Evolutionary conservation across 2,329 filamentous ascomycete genomes (phyloP), one percentile per base, ranked within the genome.

Genomic region (Fusarium staphyleae): DNA sequence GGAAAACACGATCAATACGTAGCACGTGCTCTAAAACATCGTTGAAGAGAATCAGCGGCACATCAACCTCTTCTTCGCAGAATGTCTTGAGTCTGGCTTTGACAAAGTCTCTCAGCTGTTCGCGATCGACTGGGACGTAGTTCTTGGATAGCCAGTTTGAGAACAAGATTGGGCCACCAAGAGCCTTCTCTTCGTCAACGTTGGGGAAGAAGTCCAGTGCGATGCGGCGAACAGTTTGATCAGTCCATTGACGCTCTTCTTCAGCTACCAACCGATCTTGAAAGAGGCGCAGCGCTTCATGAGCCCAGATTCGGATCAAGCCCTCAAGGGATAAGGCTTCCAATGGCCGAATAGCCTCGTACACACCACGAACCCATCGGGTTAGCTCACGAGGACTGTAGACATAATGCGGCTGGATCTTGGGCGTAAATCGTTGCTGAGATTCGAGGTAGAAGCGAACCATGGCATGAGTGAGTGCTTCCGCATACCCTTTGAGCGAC

Each of bases 71-170:
- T 80, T 99, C 95, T 71, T 99, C 96, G 70, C 95, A 99, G 82
- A 99, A 99, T 0, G 95, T 99, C 79, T 90, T 93, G 55, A 99
- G 84, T 70, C 95, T 88, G 44, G 95, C 95, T 77, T 97, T 98
- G 72, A 99, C 95, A 66, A 98, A 99, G 64, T 98, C 95, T 65
- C 96, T 88, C 30, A 99, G 81, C 68, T 96, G 89, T 70, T 99
- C 95, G 63, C 95, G 90, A 68, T 96, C 92, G 32, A 99, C 95
- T 6, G 95, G 95, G 10, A 98, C 87, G 69, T 99, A 99, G 73
- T 99, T 90, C 85, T 96, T 98, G 11, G 93, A 98, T 5, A 99
- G 83, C 95, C 95, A 99, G 77, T 99, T 99, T 6, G 96, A 99
- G 81, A 96, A 99, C 49, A 99, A 79, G 48, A 99, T 98, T 1